phyloP scores from a whole-genome alignment of 1,139 yeast species.

The Sugiyamaella novakii region DNA sequence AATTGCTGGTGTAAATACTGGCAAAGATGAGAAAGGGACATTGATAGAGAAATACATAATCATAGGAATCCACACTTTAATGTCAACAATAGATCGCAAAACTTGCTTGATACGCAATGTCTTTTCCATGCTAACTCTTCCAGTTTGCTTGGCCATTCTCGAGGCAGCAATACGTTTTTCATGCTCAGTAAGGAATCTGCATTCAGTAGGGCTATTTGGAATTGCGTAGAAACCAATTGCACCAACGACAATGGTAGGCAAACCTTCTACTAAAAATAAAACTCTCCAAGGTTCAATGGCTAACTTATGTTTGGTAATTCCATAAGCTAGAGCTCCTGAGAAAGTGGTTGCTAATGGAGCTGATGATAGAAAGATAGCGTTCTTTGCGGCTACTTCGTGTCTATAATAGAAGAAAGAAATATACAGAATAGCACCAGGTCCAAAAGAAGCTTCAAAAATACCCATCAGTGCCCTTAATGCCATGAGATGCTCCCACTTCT shows the following conservation, averaged over 20 bases:
- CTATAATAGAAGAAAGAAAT: conserved; percentile 38
- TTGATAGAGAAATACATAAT: conserved; percentile 38
- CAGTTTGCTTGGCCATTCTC: conserved; percentile 34
- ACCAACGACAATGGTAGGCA: conserved; percentile 42
- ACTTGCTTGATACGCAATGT: conserved; percentile 28
- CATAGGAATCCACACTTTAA: conserved; percentile 31
- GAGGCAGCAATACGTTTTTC: conserved; percentile 36
- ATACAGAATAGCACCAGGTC: conserved; percentile 41
- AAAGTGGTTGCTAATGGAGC: conserved; percentile 40
- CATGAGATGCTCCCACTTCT: conserved; percentile 32
- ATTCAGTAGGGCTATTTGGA: conserved; percentile 52
- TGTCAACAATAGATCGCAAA: conserved; percentile 27
- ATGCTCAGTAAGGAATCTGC: conserved; percentile 34
- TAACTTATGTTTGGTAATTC: conserved; percentile 44
- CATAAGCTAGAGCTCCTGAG: conserved; percentile 40
- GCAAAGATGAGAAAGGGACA: conserved; percentile 37
- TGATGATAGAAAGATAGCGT: conserved; percentile 54
- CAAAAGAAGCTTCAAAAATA: conserved; percentile 37
- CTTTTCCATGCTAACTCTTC: conserved; percentile 26
- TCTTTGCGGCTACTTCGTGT: conserved; percentile 48
- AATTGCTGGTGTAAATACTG: conserved; percentile 37
- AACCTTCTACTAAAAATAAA: conserved; percentile 47
- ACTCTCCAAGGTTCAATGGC: conserved; percentile 42
- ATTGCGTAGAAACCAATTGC: conserved; percentile 39
- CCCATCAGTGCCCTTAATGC: conserved; percentile 37